Evolutionary conservation across 108 stramenopile species (phyloP), one percentile per base, ranked within the genome.

Genomic region (Asterionellopsis glacialis): DNA sequence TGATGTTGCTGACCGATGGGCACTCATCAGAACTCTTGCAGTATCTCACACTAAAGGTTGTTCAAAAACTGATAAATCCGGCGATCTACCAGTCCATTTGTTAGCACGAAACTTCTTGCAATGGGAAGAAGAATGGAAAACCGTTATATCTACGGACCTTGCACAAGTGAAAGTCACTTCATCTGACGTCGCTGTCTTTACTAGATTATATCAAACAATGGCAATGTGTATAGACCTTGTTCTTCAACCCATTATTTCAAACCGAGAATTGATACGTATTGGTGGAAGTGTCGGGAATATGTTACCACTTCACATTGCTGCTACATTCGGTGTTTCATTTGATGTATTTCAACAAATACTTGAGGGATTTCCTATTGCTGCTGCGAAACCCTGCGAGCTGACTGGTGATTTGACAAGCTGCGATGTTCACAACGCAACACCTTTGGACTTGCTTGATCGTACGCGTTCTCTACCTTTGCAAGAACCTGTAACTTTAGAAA

Each of bases 231-330:
- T 85, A 22, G 74, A 85, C 33, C 23, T 65, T 15, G 57, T 85
- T 40, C 33, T 85, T 39, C 27, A 65, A 43, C 80, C 84, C 13
- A 43, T 85, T 13, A 26, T 48, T 0, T 23, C 51, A 15, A 50
- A 63, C 11, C 13, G 50, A 12, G 43, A 63, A 12, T 39, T 78
- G 26, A 79, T 80, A 54, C 66, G 41, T 0, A 45, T 49, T 27
- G 53, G 68, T 18, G 84, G 79, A 43, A 73, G 80, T 43, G 40
- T 70, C 19, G 84, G 79, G 27, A 51, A 50, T 1, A 27, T 85
- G 27, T 28, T 85, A 0, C 84, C 84, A 14, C 65, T 85, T 12
- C 84, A 85, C 68, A 79, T 85, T 58, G 79, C 80, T 42, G 54
- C 70, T 0, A 76, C 81, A 15, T 85, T 81, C 49, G 74, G 70